Evolutionary conservation across 1,139 yeast genomes (phyloP).

Genomic region (Nadsonia commutata): DNA sequence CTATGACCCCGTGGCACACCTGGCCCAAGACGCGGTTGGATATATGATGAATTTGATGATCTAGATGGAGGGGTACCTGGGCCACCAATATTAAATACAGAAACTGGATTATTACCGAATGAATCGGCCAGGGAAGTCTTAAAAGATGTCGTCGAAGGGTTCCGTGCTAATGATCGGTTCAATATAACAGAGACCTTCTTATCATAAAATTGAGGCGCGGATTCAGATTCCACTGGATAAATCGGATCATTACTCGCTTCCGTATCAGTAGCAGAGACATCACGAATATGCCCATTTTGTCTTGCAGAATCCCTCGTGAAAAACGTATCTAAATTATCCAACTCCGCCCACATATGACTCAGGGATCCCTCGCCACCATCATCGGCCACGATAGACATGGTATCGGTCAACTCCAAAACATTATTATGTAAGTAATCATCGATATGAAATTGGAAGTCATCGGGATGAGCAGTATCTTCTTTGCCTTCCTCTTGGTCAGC

Average conservation of each 20-base stretch:
- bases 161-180: conserved; percentile 59
- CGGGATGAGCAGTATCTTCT: conserved; percentile 13
- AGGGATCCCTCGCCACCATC: conserved; percentile 44
- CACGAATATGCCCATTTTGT: conserved; percentile 14
- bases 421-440: conserved; percentile 35
- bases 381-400: conserved; percentile 11
- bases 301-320: conserved; percentile 53
- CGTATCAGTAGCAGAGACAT: conserved; percentile 27
- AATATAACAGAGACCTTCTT: conserved; percentile 64
- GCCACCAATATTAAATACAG: background rate
- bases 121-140: conserved; percentile 46
- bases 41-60: background rate
- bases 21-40: background rate
- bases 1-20: background rate
- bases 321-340: conserved; percentile 85
- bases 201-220: conserved; percentile 63
- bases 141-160: conserved; percentile 64
- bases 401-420: conserved; percentile 34
- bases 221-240: conserved; percentile 38
- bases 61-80: background rate
- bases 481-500: conserved; percentile 16
- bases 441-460: conserved; percentile 29
- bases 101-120: conserved; percentile 13
- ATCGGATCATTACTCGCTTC: conserved; percentile 27
- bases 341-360: conserved; percentile 93